Evolutionary conservation across 768 basidiomycete species (phyloP).

Genomic region (Suillus placidus): DNA sequence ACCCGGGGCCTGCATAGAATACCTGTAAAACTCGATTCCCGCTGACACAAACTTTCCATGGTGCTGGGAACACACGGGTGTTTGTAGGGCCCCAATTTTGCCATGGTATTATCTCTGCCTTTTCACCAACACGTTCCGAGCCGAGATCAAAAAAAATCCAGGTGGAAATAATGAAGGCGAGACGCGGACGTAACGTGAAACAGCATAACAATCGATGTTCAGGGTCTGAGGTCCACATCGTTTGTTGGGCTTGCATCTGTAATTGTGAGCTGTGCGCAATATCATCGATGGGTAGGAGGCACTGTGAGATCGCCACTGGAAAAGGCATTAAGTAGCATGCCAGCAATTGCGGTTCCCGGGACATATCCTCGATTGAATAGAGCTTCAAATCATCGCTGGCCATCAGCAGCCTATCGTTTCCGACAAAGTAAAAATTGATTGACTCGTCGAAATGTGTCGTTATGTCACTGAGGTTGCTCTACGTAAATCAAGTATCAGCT

Average conservation of each 20-base stretch:
- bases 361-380: neutral
- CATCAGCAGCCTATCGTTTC: neutral
- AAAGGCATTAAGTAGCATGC: neutral
- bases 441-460: neutral
- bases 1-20: neutral
- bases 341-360: neutral
- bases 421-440: constrained; percentile 7
- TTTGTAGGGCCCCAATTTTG: constrained; percentile 9
- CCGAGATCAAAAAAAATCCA: neutral
- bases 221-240: neutral
- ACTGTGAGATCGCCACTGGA: neutral
- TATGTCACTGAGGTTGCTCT: constrained; percentile 3
- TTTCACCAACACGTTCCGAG: neutral
- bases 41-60: neutral
- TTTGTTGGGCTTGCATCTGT: neutral
- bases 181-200: neutral
- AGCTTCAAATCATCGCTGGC: neutral
- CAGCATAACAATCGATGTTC: constrained; percentile 1
- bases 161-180: neutral
- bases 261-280: neutral
- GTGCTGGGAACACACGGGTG: neutral
- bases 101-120: constrained; percentile 5
- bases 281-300: neutral
- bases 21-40: neutral
- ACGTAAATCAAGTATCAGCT: neutral